Evolutionary conservation across 2,329 filamentous ascomycete species (phyloP).

Genomic region (Talaromyces sp.): DNA sequence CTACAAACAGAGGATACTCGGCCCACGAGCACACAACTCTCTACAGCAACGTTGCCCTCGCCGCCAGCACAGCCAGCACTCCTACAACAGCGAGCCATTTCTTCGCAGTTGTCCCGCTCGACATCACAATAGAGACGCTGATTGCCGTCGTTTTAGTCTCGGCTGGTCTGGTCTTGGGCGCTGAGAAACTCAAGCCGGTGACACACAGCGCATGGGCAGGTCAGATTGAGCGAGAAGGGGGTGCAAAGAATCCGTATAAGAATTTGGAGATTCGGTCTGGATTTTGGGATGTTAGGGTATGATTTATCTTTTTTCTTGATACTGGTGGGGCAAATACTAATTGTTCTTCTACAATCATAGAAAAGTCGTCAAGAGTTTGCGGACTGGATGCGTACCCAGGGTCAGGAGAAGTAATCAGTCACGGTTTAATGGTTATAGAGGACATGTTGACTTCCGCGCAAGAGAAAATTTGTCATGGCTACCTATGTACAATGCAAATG

Average conservation of each 20-base stretch:
- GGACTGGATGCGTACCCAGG: constrained; percentile 60
- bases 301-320: constrained; percentile 21
- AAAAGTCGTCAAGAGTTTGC: constrained; percentile 71
- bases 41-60: constrained; percentile 54
- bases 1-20: constrained; percentile 75
- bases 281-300: constrained; percentile 82
- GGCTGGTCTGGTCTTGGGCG: constrained; percentile 74
- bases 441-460: neutral
- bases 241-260: constrained; percentile 73
- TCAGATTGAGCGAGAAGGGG: constrained; percentile 65
- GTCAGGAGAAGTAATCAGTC: constrained; percentile 17
- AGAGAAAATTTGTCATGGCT: neutral
- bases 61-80: constrained; percentile 35
- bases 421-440: neutral
- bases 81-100: constrained; percentile 48
- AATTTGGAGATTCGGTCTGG: constrained; percentile 74
- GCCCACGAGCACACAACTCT: constrained; percentile 86
- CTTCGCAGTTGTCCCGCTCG: constrained; percentile 50
- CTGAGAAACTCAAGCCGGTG: constrained; percentile 78
- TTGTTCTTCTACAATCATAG: constrained; percentile 28
- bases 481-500: neutral
- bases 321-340: neutral
- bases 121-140: constrained; percentile 85
- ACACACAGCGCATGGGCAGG: constrained; percentile 77
- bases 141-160: constrained; percentile 76